Conservation (phyloP, 2,329 filamentous ascomycete genomes). For the Periconia sp. region DNA sequence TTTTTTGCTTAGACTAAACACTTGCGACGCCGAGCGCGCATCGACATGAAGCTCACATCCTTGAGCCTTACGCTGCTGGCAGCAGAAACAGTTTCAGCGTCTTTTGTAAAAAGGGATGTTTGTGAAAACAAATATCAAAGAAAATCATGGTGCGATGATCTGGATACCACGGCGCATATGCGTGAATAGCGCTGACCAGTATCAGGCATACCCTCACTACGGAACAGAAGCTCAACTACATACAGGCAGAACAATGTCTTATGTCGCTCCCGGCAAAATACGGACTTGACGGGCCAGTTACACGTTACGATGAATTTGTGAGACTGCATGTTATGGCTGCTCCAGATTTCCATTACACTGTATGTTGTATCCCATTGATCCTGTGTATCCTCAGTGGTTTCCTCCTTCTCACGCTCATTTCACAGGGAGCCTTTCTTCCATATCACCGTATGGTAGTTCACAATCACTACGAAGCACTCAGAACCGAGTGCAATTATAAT, state of each 20-base stretch:
- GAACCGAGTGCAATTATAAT: slow-evolving; percentile 33
- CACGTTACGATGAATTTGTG: slow-evolving; percentile 5
- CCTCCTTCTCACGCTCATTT: not conserved
- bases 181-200: not conserved
- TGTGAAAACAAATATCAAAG: slow-evolving; percentile 1
- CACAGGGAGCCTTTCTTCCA: slow-evolving; percentile 33
- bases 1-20: not conserved
- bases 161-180: not conserved
- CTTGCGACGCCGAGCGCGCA: slow-evolving; percentile 1
- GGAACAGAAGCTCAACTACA: slow-evolving; percentile 5
- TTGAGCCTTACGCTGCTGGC: slow-evolving; percentile 2
- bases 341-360: not conserved
- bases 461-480: slow-evolving; percentile 33
- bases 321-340: not conserved
- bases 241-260: slow-evolving; percentile 8
- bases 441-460: slow-evolving; percentile 40
- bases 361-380: not conserved
- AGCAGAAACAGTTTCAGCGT: not conserved
- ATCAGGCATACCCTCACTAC: slow-evolving; percentile 5
- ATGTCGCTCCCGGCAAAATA: slow-evolving; percentile 2
- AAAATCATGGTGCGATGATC: slow-evolving; percentile 1
- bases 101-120: not conserved
- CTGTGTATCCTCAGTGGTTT: not conserved
- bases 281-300: not conserved
- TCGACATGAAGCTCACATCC: slow-evolving; percentile 2